Base-by-base conservation (phyloP, 73 alveolate species). In the Blepharisma japonicum region DNA sequence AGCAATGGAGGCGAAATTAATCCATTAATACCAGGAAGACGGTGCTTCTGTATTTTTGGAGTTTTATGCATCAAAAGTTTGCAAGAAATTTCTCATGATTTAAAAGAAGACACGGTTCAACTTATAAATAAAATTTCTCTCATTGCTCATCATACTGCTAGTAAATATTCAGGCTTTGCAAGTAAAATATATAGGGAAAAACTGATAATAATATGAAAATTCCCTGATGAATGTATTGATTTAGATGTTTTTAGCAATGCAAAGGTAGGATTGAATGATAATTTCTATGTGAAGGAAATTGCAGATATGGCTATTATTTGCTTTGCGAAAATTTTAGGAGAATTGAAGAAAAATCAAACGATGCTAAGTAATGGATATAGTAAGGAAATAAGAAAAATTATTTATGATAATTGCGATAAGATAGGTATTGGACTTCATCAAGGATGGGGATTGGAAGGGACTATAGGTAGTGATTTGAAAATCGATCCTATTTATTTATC, bases 391-490 rank as follows among this genome's bases (percentile, higher is more conserved):
- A 80, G 74, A 14, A 83, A 83, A 45, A 83, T 84, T 77, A 68
- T 91, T 67, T 94, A 95, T 4, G 80, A 82, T 47, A 80, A 82
- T 71, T 55, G 81, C 1, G 92, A 91, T 14, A 89, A 88, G 82
- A 88, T 94, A 86, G 98, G 98, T 0, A 91, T 94, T 78, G 98
- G 98, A 14, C 90, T 94, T 25, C 96, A 91, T 83, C 87, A 81
- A 38, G 98, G 98, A 2, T 94, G 98, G 97, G 92, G 97, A n/a
- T 91, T 94, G 71, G 98, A 94, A 56, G 98, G 98, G 9, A 91
- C 97, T 0, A 87, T 90, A 27, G 97, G 97, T 7, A 71, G 90
- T n/a, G 92, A 84, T 11, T 90, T 88, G 61, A 90, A 90, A 77
- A 88, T 90, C 46, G 97, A 90, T 76, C 95, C 97, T 25, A 45